A percentile compares a stretch with the other conserved stretches of the same genome.
Evolutionary conservation across 176 grass and related monocot species (phyloP).

Genomic region (Chrysopogon serrulatus): DNA sequence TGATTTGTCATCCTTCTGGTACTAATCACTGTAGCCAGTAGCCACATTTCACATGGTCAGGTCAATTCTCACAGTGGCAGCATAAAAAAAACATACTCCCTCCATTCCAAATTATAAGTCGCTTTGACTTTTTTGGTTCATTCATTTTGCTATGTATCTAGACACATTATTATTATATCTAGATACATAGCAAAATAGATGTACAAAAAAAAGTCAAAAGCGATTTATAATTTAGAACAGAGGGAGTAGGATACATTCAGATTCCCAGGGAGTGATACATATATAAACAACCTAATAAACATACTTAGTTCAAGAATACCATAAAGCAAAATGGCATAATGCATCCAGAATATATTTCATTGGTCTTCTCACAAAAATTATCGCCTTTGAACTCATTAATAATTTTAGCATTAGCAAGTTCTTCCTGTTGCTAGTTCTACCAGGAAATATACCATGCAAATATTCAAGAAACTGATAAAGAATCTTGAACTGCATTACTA

Average conservation of each 20-base stretch:
- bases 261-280: not conserved
- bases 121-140: too few species aligned
- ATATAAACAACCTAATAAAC: not conserved
- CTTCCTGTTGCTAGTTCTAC: constrained; percentile 16
- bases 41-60: not conserved
- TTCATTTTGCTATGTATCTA: too few species aligned
- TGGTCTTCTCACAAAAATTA: not conserved
- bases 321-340: not conserved
- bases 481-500: not conserved
- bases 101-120: too few species aligned
- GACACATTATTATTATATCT: too few species aligned
- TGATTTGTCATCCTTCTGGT: constrained; percentile 28
- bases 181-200: too few species aligned
- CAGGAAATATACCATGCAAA: not conserved
- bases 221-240: too few species aligned
- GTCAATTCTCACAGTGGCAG: not conserved
- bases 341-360: not conserved
- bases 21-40: not conserved
- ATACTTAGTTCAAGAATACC: constrained; percentile 5
- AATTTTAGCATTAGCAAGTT: not conserved
- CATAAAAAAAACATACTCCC: too few species aligned
- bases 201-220: too few species aligned
- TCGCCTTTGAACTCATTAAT: not conserved
- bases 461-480: not conserved
- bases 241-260: not conserved